Conservation (phyloP, 257 asterid genomes). For the Galeopsis tetrahit region DNA sequence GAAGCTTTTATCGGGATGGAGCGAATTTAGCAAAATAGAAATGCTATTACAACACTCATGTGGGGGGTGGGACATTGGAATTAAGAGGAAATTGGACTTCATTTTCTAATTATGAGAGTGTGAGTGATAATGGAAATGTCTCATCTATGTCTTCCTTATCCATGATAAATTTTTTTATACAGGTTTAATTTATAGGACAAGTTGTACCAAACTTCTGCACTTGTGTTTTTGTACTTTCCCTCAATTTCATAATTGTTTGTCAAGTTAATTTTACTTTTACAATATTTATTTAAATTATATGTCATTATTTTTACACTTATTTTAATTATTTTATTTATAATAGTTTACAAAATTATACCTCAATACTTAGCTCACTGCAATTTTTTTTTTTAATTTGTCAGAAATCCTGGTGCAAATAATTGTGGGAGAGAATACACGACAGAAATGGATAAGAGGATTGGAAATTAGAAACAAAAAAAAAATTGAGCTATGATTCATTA, state of each 20-base stretch:
- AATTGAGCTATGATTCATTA: slow-evolving; percentile 32
- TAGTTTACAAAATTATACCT: too few species aligned
- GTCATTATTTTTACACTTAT: too few species aligned
- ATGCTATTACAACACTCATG: slow-evolving; percentile 4
- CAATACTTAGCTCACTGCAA: too few species aligned
- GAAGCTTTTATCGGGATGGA: too few species aligned
- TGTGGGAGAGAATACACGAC: too few species aligned
- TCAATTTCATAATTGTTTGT: too few species aligned
- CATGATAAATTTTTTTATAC: slow-evolving; percentile 29
- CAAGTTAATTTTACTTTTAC: too few species aligned
- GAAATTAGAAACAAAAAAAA: slow-evolving; percentile 17
- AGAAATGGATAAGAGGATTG: slow-evolving; percentile 1
- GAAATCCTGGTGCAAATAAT: too few species aligned
- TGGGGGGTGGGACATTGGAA: slow-evolving; percentile 18
- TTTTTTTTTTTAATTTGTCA: too few species aligned
- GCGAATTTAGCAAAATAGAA: not conserved
- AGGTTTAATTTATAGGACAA: slow-evolving; percentile 30
- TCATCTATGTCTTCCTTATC: slow-evolving; percentile 39
- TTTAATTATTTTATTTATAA: too few species aligned
- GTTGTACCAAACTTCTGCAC: slow-evolving; percentile 17
- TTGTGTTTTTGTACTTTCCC: too few species aligned
- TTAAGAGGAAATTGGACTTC: slow-evolving; percentile 20
- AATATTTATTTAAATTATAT: too few species aligned
- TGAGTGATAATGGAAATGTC: slow-evolving; percentile 41
- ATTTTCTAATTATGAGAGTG: slow-evolving; percentile 36